Conservation (phyloP, 2,329 filamentous ascomycete genomes). For the Alternaria hordeiaustralica region DNA sequence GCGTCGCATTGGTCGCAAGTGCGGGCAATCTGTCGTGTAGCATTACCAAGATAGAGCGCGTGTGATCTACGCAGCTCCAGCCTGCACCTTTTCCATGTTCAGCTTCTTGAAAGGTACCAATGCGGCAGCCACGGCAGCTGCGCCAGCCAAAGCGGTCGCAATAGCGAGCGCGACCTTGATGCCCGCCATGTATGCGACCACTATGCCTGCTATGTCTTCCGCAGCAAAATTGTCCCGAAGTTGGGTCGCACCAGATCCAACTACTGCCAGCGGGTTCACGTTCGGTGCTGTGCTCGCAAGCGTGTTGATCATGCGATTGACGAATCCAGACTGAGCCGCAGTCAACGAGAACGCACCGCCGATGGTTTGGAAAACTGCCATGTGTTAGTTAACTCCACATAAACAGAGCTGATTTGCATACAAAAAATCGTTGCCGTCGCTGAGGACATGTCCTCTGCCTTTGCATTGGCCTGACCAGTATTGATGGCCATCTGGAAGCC, state of each 20-base stretch:
- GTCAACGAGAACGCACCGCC: conserved; percentile 51
- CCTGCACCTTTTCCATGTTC: conserved; percentile 1
- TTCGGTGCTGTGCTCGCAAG: conserved; percentile 42
- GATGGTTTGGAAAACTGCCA: conserved; percentile 48
- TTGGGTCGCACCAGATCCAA: conserved; percentile 51
- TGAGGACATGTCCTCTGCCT: conserved; percentile 42
- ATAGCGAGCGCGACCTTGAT: conserved; percentile 16
- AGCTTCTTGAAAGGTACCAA: background rate
- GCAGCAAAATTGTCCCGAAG: conserved; percentile 30
- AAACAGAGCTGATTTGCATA: background rate
- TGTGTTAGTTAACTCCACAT: background rate
- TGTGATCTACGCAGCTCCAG: background rate
- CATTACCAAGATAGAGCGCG: background rate
- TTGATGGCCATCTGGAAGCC: conserved; percentile 38
- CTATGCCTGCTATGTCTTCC: conserved; percentile 6
- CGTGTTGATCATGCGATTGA: conserved; percentile 43
- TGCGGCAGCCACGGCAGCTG: background rate
- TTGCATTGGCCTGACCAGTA: conserved; percentile 45
- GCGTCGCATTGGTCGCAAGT: background rate
- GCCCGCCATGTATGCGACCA: conserved; percentile 18
- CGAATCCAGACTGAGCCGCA: conserved; percentile 51
- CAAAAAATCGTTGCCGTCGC: conserved; percentile 47
- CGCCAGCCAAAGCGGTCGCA: conserved; percentile 1
- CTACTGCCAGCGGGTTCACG: conserved; percentile 23
- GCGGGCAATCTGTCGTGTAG: background rate